Evolutionary conservation across 495 filamentous ascomycete species (phyloP), one percentile per base, ranked within the genome.

Genomic region (Talaromyces adpressus): DNA sequence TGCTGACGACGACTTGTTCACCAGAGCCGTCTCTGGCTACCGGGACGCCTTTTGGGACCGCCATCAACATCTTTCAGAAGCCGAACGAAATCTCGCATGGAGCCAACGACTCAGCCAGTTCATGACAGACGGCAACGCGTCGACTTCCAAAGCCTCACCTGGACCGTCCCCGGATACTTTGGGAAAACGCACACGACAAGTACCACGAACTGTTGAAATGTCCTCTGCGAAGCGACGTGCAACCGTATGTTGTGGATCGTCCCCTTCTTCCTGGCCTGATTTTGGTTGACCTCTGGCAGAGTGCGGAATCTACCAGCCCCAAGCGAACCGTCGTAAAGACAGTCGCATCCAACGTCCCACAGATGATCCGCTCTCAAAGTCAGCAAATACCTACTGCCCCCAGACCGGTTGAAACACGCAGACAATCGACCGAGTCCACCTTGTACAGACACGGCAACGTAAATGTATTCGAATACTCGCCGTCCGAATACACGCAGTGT

Each of bases 231-330:
- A 81, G 73, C 77, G 78, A 69, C 75, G 76, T 77, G 78, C 77
- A 74, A 81, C 76, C 76, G 78, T 81, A 81, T 70, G 78, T 78
- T 70, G 5, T 41, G 36, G 36, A 41, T 16, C 36, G 36, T 41
- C 36, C 36, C 36, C 14, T 41, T 41, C 3, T 14, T 5, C 4
- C 14, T 1, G 36, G 36, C 63, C 54, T 65, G 64, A 67, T 69
- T 36, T 73, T 72, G 41, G 36, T 79, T 81, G 75, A 79, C 75
- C 75, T 67, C 75, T 79, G 70, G 72, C 73, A 81, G 78, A 79
- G 73, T 74, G 73, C 78, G 74, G 78, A 81, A 65, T 67, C 56
- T 39, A 22, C 30, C 32, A 34, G 68, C 18, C 66, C 71, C 20
- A 62, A 62, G 27, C 60, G 45, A 51, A 9, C 23, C 34, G 36